Base-by-base conservation (phyloP, 352 stramenopile genomes). In the Phytophthora pinifolia region DNA sequence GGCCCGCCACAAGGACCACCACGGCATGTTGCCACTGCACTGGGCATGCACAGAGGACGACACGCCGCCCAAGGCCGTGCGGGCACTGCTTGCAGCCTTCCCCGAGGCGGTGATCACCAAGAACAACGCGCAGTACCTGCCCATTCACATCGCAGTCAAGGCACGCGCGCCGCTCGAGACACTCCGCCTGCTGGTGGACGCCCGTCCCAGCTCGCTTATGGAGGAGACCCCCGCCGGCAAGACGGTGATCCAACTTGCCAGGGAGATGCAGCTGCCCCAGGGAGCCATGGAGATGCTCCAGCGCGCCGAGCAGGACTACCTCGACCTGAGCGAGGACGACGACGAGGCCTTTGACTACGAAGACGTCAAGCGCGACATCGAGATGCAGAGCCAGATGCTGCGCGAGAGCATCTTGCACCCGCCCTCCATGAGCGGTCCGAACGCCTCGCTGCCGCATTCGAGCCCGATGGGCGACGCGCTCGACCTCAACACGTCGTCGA, bases 41-140 rank as follows among this genome's bases (percentile, higher is more conserved):
- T 93, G 83, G 83, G 83, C 83, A 18, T 93, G 83, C 42, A 91
- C 81, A 0, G 83, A 94, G 59, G 66, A 88, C 54, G 80, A 94
- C 50, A 81, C 83, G n/a, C 76, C 79, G 3, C 49, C 79, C 4
- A 72, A 65, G 12, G 78, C 83, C 3, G 67, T 94, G 44, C 60
- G 70, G 0, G 76, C 79, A 39, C 65, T 94, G 34, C 71, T 94
- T 9, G 56, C 78, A 13, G 83, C 79, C 5, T 94, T 83, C n/a
- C 83, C 83, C 0, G 77, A 90, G 39, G 83, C 67, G 10, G 80
- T 88, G 34, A 67, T 94, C 45, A 88, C 78, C 39, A 82, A 77
- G 49, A 94, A 94, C 68, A 88, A 92, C 38, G 82, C 83, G 8
- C 81, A 92, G 65, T 89, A 88, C 46, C 49, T 94, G 56, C 83